Evolutionary conservation across 2,329 filamentous ascomycete genomes (phyloP).

Genomic region (Periglandula ipomoeae): DNA sequence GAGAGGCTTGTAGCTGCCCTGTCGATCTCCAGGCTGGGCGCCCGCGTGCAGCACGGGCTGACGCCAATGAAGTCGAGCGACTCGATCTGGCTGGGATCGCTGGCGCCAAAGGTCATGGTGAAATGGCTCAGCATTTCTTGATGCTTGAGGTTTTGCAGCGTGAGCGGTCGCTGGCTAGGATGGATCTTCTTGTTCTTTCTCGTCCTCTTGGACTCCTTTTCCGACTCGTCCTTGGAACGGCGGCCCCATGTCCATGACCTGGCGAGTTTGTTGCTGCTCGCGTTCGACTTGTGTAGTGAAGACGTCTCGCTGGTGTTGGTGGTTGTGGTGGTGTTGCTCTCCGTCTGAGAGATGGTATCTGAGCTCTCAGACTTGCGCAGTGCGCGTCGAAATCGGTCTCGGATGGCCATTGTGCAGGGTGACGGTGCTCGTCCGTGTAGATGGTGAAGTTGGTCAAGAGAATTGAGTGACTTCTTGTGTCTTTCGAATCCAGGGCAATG

Average conservation of each 20-base stretch:
- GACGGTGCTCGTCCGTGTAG: neutral
- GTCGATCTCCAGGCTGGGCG: conserved; percentile 25
- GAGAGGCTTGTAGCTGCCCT: conserved; percentile 9
- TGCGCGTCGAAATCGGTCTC: conserved; percentile 32
- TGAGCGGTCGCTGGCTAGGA: conserved; percentile 36
- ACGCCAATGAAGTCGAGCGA: conserved; percentile 26
- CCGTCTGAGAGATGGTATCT: conserved; percentile 23
- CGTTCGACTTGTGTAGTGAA: conserved; percentile 20
- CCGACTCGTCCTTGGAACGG: conserved; percentile 9
- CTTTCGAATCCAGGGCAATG: too few relatives aligned
- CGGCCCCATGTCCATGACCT: conserved; percentile 23
- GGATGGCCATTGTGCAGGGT: conserved; percentile 28
- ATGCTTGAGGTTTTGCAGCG: conserved; percentile 34
- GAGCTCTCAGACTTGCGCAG: conserved; percentile 26
- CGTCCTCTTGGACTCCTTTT: conserved; percentile 14
- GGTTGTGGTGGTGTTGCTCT: conserved; percentile 21
- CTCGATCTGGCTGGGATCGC: conserved; percentile 23
- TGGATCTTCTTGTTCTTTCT: conserved; percentile 24
- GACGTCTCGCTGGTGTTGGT: conserved; percentile 21
- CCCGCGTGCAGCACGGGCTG: conserved; percentile 36
- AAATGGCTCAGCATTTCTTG: conserved; percentile 38
- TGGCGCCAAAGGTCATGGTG: conserved; percentile 36
- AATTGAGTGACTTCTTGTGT: too few relatives aligned
- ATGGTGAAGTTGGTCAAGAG: neutral
- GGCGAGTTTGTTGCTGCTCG: conserved; percentile 20